Evolutionary conservation across 1,284 basidiomycete genomes (phyloP).

Genomic region (Irpex rosettiformis): DNA sequence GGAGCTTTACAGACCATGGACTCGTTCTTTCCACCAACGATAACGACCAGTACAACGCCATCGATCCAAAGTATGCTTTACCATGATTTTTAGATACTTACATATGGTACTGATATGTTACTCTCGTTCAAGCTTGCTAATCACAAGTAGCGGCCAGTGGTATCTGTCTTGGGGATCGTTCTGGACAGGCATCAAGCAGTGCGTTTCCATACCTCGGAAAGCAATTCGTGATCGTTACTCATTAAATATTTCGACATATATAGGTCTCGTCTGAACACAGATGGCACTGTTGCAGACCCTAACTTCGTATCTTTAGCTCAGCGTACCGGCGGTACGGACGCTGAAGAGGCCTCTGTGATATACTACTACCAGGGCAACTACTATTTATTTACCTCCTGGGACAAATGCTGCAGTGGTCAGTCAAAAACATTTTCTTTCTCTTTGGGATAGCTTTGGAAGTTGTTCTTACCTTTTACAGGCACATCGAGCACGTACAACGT

Average conservation of each 20-base stretch:
- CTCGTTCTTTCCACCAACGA: background rate
- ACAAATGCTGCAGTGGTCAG: background rate
- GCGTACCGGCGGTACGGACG: background rate
- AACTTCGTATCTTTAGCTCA: background rate
- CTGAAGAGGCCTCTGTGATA: background rate
- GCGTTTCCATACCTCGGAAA: constrained; percentile 11
- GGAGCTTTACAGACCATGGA: constrained; percentile 35
- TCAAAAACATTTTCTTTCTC: background rate
- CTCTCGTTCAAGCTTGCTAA: background rate
- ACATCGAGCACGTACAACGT: constrained; percentile 54
- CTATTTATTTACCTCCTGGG: background rate
- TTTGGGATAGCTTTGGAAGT: too few species aligned
- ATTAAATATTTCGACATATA: too few species aligned
- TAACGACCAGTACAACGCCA: background rate
- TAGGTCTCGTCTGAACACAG: background rate
- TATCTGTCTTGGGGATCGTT: constrained; percentile 46
- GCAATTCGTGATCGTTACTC: too few species aligned
- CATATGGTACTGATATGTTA: background rate
- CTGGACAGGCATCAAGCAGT: constrained; percentile 49
- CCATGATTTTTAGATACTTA: background rate
- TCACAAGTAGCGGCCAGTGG: constrained; percentile 28
- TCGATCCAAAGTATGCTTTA: background rate
- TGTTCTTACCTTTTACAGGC: background rate
- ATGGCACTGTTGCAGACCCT: background rate
- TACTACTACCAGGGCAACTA: background rate